These are phyloP conservation scores for Saitozyma sp. DNA, from an alignment of 768 basidiomycete species.

Conservation along the genomic window DNA sequence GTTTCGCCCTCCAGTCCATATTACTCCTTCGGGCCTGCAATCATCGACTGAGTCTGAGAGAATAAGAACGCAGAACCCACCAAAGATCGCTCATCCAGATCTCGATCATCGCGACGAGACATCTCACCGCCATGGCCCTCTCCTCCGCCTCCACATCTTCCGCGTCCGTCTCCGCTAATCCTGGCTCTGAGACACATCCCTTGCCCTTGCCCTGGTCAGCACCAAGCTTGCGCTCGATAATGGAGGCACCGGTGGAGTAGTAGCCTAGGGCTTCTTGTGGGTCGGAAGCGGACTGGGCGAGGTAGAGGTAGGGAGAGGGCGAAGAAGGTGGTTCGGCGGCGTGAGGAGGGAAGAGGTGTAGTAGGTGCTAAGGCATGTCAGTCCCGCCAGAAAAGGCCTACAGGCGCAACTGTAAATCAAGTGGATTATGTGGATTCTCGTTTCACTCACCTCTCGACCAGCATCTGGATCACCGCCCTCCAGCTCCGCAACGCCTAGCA, in stretches of 20 bases:
- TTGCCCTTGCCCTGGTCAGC: slow-evolving; percentile 61
- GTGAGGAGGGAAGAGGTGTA: slow-evolving; percentile 60
- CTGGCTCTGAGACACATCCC: slow-evolving; percentile 56
- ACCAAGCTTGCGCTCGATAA: slow-evolving; percentile 58
- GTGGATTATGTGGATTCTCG: neutral
- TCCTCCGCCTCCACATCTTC: slow-evolving; percentile 56
- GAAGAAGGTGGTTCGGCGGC: slow-evolving; percentile 54
- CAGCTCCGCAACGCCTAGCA: slow-evolving; percentile 74
- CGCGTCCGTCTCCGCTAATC: slow-evolving; percentile 52
- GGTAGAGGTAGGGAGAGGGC: slow-evolving; percentile 80
- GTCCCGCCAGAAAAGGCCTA: too few species aligned
- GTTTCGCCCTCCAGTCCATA: neutral
- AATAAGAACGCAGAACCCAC: slow-evolving; percentile 55
- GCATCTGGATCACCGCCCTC: slow-evolving; percentile 74
- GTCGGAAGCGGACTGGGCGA: slow-evolving; percentile 80
- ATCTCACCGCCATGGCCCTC: slow-evolving; percentile 69
- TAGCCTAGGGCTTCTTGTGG: slow-evolving; percentile 70
- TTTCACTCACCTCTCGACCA: slow-evolving; percentile 65
- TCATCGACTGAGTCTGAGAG: neutral
- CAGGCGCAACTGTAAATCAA: neutral
- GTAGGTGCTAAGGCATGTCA: slow-evolving; percentile 59
- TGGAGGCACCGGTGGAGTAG: slow-evolving; percentile 61
- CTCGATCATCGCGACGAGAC: slow-evolving; percentile 84
- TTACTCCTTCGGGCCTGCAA: neutral
- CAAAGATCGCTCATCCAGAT: slow-evolving; percentile 98